These are phyloP conservation scores for Carallia pectinifolia DNA, from an alignment of 345 rosid species.

Conservation along the genomic window DNA sequence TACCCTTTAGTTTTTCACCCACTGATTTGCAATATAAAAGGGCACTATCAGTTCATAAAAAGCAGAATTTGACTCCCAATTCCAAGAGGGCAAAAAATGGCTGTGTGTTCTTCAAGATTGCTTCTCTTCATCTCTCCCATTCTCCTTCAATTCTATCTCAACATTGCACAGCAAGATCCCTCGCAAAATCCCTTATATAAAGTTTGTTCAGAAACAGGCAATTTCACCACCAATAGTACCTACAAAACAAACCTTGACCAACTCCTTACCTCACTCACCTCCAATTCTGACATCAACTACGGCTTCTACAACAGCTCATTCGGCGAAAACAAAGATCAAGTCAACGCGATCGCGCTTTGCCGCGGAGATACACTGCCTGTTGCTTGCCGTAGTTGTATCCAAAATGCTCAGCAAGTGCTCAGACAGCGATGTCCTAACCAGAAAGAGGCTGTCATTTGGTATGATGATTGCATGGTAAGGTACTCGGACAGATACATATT, in stretches of 20 bases:
- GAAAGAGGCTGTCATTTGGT: constrained; percentile 38
- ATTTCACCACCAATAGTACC: constrained; percentile 21
- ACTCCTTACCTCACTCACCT: constrained; percentile 15
- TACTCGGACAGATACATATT: constrained; percentile 18
- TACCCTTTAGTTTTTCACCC: too few relatives aligned
- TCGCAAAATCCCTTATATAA: background rate
- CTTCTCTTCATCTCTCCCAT: background rate
- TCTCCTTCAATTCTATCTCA: background rate
- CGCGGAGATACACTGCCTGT: constrained; percentile 40
- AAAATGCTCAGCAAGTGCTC: constrained; percentile 19
- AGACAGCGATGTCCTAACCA: constrained; percentile 14
- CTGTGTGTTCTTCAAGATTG: background rate
- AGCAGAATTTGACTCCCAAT: too few relatives aligned
- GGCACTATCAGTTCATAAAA: too few relatives aligned
- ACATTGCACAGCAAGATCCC: constrained; percentile 9
- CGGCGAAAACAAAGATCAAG: constrained; percentile 21
- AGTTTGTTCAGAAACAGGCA: background rate
- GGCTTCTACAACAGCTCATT: background rate
- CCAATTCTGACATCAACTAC: background rate
- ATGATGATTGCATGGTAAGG: constrained; percentile 27
- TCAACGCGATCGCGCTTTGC: constrained; percentile 34
- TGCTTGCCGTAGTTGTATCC: constrained; percentile 37
- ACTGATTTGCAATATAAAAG: too few relatives aligned
- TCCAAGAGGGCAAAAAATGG: too few relatives aligned
- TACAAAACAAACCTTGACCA: constrained; percentile 17